Base-by-base conservation (phyloP, 179 eudicot species). In the Corrigiola litoralis region DNA sequence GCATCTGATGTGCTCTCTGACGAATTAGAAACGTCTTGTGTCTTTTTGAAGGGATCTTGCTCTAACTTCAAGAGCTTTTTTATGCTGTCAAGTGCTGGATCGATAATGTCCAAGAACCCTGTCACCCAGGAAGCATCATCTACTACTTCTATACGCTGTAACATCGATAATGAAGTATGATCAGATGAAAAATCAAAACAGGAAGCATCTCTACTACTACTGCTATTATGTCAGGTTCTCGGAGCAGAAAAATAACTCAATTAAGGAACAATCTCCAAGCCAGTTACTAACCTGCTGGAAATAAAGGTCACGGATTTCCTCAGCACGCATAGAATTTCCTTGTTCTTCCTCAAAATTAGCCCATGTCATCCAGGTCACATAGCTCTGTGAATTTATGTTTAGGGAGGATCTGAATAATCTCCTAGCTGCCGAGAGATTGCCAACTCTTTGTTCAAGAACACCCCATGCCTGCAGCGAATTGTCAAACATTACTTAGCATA, bases 341-440 rank as follows among this genome's bases (percentile, higher is more conserved):
- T 90, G 94, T 32, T 87, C 87, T 67, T 90, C 99, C 80, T 94
- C 97, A 59, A 94, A 58, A 57, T 90, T 69, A 5, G 99, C 99
- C 97, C 99, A 94, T 18, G 96, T 90, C 99, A 90, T 90, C 99
- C 99, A 90, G 10, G 99, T 94, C 29, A 94, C 79, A 54, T 87
- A 90, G 76, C 99, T 90, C 75, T 94, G 99, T 5, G 99, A 90
- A 45, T 88, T 88, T 65, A 94, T 75, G 75, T 86, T 86, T 4
- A 94, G 84, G 11, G 99, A 94, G 16, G 99, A 88, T 75, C 91
- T 80, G 67, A 90, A 90, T 52, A 90, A 69, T 81, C 97, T 81
- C 68, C 99, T 79, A 23, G 99, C 97, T 57, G 97, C 95, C 61
- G 96, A 87, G 61, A 88, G 63, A 67, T 94, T 90, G 27, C 99